Conservation (phyloP, 2,329 filamentous ascomycete genomes). For the Penicillium freii region DNA sequence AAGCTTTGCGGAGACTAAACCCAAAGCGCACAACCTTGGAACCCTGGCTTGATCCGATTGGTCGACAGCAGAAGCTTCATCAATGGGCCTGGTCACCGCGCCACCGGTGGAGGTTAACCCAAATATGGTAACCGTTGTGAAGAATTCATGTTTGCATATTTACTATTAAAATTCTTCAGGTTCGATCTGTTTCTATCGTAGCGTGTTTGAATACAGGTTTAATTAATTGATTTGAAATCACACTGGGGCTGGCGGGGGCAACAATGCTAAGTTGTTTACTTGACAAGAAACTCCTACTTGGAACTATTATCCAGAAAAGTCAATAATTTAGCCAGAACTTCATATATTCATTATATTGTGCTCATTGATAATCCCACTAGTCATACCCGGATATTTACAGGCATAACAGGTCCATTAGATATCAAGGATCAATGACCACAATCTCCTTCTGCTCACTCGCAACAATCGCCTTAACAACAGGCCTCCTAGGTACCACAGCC, state of each 20-base stretch:
- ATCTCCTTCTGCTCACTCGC: neutral
- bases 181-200: neutral
- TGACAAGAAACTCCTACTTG: too few species aligned
- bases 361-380: neutral
- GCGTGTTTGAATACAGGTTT: neutral
- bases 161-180: neutral
- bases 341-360: neutral
- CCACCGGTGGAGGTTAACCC: neutral
- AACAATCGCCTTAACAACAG: neutral
- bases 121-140: neutral
- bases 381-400: neutral
- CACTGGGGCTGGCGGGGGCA: neutral
- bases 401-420: neutral
- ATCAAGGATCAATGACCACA: neutral
- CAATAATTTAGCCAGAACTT: neutral
- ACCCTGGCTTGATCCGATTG: neutral
- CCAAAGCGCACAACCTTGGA: neutral
- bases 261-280: neutral
- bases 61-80: neutral
- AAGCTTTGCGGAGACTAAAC: neutral
- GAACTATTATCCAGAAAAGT: neutral
- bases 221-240: neutral
- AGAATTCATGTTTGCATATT: neutral
- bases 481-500: slow-evolving; percentile 30
- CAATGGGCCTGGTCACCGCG: neutral